Conservation (phyloP, 1,284 basidiomycete genomes). For the Moniliella sp. region DNA sequence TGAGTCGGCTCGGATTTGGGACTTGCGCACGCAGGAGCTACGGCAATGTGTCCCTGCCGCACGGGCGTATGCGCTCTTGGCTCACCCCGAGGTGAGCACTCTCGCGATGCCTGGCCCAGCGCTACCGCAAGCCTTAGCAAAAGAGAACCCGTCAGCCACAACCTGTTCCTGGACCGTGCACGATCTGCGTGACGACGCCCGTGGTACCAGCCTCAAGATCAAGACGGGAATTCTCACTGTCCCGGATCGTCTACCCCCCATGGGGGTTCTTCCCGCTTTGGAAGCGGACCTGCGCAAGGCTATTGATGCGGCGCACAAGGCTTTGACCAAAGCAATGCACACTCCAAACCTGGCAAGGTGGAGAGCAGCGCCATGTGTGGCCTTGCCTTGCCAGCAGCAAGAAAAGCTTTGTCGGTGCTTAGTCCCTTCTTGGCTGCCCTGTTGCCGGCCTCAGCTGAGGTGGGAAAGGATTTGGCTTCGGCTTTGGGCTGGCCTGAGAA, state of each 20-base stretch:
- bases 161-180: neutral
- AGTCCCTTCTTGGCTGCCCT: slow-evolving; percentile 15
- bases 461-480: neutral
- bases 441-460: slow-evolving; percentile 8
- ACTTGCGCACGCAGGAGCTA: slow-evolving; percentile 61
- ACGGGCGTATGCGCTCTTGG: too few relatives aligned
- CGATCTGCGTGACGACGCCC: too few relatives aligned
- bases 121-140: slow-evolving; percentile 49
- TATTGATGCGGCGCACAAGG: slow-evolving; percentile 14
- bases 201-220: too few relatives aligned
- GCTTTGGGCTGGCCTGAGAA: too few relatives aligned
- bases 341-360: neutral
- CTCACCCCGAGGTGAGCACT: too few relatives aligned
- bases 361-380: slow-evolving; percentile 1
- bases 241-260: neutral
- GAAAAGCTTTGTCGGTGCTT: slow-evolving; percentile 13
- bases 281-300: slow-evolving; percentile 20
- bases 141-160: neutral
- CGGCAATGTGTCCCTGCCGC: too few relatives aligned
- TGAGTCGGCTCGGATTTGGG: slow-evolving; percentile 63
- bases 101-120: too few relatives aligned
- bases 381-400: slow-evolving; percentile 6
- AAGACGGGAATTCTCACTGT: neutral
- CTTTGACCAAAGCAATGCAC: slow-evolving; percentile 1
- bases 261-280: slow-evolving; percentile 1